These are phyloP conservation scores for Phytophthora colocasiae DNA, from an alignment of 352 stramenopile genomes.

Conservation along the genomic window DNA sequence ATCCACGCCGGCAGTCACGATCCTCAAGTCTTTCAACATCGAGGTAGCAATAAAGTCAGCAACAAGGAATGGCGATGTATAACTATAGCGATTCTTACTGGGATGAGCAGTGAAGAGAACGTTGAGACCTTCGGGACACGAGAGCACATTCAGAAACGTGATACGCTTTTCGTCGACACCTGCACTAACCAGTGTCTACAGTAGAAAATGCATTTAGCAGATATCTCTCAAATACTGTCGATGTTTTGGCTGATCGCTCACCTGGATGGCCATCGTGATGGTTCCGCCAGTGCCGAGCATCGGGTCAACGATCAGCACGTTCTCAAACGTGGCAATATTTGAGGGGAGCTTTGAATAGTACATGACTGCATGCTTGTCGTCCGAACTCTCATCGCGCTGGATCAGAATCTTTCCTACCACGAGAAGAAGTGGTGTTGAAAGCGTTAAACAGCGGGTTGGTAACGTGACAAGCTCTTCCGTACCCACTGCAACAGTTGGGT, in stretches of 20 bases:
- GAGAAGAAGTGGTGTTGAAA: not conserved
- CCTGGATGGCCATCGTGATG: slow-evolving; percentile 91
- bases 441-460: too few species aligned
- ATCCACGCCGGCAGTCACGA: slow-evolving; percentile 85
- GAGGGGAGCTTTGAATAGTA: slow-evolving; percentile 96
- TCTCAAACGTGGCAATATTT: slow-evolving; percentile 65
- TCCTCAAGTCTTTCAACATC: slow-evolving; percentile 55
- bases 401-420: slow-evolving; percentile 94
- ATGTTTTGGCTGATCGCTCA: slow-evolving; percentile 13
- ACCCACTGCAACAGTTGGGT: slow-evolving; percentile 81
- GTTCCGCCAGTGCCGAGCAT: slow-evolving; percentile 95
- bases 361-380: slow-evolving; percentile 85
- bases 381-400: slow-evolving; percentile 92
- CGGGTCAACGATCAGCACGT: slow-evolving; percentile 95
- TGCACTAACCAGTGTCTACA: slow-evolving; percentile 66
- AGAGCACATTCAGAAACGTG: slow-evolving; percentile 96
- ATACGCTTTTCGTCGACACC: slow-evolving; percentile 91
- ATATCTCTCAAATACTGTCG: not conserved
- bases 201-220: too few species aligned
- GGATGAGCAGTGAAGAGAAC: slow-evolving; percentile 76
- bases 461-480: not conserved
- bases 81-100: slow-evolving; percentile 16
- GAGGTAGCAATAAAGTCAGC: slow-evolving; percentile 1
- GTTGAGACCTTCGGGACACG: slow-evolving; percentile 89
- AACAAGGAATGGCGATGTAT: not conserved